Conservation (phyloP, 1,284 basidiomycete species). For the Rhodofomes roseus region DNA sequence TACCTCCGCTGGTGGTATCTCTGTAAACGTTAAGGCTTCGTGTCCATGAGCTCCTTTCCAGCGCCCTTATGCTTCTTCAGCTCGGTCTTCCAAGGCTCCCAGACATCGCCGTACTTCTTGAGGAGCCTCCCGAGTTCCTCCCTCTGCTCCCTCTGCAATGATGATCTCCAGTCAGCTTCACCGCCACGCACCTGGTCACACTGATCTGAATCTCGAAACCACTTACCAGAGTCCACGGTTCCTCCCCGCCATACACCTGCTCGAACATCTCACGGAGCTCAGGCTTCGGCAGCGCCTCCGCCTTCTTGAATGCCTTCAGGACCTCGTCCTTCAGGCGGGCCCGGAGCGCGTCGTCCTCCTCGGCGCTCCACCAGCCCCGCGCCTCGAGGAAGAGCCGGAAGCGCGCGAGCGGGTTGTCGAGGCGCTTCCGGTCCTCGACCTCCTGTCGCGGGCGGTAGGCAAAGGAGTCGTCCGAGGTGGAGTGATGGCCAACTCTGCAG, state of each 20-base stretch:
- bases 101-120: slow-evolving; percentile 79
- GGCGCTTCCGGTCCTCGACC: slow-evolving; percentile 82
- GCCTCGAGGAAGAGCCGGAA: slow-evolving; percentile 83
- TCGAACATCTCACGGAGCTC: slow-evolving; percentile 81
- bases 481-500: slow-evolving; percentile 84
- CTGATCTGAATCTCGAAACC: not conserved
- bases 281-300: slow-evolving; percentile 69
- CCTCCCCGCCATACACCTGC: slow-evolving; percentile 83
- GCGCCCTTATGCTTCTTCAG: slow-evolving; percentile 77
- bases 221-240: slow-evolving; percentile 84
- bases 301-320: slow-evolving; percentile 73
- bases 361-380: slow-evolving; percentile 82
- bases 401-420: slow-evolving; percentile 86
- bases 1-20: not conserved
- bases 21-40: not conserved
- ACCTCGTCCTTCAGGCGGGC: slow-evolving; percentile 70
- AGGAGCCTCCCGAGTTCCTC: slow-evolving; percentile 74
- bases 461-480: slow-evolving; percentile 91
- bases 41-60: slow-evolving; percentile 58
- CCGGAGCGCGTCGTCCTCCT: slow-evolving; percentile 73
- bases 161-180: not conserved
- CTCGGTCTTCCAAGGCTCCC: slow-evolving; percentile 84
- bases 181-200: slow-evolving; percentile 8
- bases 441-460: slow-evolving; percentile 85
- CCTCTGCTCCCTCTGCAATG: slow-evolving; percentile 72